Evolutionary conservation across 163 green algal species (phyloP), one percentile per base, ranked within the genome.

Genomic region (Scenedesmus sp.): DNA sequence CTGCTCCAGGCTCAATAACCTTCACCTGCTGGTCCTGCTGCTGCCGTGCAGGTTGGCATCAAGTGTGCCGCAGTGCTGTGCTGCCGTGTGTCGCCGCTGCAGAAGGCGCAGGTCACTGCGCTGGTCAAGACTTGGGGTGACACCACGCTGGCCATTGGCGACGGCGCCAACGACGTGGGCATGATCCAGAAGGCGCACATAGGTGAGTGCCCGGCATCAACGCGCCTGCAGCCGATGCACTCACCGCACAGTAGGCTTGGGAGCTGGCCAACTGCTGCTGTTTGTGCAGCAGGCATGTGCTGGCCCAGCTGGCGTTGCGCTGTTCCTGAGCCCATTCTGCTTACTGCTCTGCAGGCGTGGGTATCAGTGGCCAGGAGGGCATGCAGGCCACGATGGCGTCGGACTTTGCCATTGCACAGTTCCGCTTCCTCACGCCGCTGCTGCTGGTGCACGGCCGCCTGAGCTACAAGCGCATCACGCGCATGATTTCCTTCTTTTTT

Each of bases 131-230:
- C 87, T 46, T 91, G 92, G 24, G 95, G 96, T 1, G 92, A 95
- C 65, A 94, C 93, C 30, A 98, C 96, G 33, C 94, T 99, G 35
- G 97, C 94, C 73, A 98, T 99, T 37, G 97, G 97, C 4, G 97
- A 99, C 84, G 97, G 97, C 61, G 97, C 96, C 15, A 99, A 99
- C 79, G 97, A 99, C 89, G 96, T 99, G 73, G 95, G 96, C 81
- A 99, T 99, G 97, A 98, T 98, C 83, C 96, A 97, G 78, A 94
- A 94, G 56, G 96, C 96, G 16, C 94, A 98, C 93, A 97, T 98
- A 85, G 96, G 96, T 87, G 89, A 72, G 87, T 24, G 24, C 40
- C 15, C 37, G 49, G 35, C 35, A 1, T n/a, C 13, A 30, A 33
- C 3, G 26, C 35, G 3, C 4, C 30, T 37, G 22, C 13, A n/a